Percentiles rank a stretch among this genome's conserved stretches.
Conservation (phyloP, 805 yeast genomes). For the Candida vaughaniae region DNA sequence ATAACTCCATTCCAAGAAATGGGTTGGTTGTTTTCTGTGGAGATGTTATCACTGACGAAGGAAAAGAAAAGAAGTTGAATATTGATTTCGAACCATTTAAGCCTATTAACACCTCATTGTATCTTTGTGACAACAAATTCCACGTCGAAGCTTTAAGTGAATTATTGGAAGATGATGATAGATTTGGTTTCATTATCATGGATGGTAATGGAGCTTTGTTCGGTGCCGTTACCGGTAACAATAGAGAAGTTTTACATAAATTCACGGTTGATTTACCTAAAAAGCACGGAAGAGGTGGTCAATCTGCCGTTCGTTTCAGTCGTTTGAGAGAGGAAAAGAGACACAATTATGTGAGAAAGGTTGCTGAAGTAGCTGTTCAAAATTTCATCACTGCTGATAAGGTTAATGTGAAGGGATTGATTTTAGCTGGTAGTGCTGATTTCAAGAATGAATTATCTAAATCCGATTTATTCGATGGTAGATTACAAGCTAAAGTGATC, state of each 20-base stretch:
- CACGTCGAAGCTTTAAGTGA: slow-evolving; percentile 97
- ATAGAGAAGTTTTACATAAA: slow-evolving; percentile 93
- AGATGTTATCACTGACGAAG: slow-evolving; percentile 95
- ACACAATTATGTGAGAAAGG: slow-evolving; percentile 97
- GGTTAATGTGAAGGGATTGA: slow-evolving; percentile 90
- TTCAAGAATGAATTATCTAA: slow-evolving; percentile 92
- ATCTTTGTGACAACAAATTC: slow-evolving; percentile 96
- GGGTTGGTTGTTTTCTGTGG: slow-evolving; percentile 98
- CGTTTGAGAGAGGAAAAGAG: slow-evolving; percentile 99
- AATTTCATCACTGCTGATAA: slow-evolving; percentile 94
- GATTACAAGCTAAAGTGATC: slow-evolving; percentile 83
- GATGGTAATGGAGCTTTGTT: slow-evolving; percentile 98
- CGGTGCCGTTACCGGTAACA: slow-evolving; percentile 94
- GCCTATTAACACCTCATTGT: slow-evolving; percentile 94
- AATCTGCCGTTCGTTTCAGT: slow-evolving; percentile 98
- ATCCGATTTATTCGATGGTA: slow-evolving; percentile 89
- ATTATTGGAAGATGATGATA: slow-evolving; percentile 90
- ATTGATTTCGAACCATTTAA: slow-evolving; percentile 98
- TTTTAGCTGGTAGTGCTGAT: slow-evolving; percentile 98
- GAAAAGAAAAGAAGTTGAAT: slow-evolving; percentile 94
- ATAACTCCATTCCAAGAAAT: slow-evolving; percentile 86
- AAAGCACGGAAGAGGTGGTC: slow-evolving; percentile 99
- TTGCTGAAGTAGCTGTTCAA: slow-evolving; percentile 97
- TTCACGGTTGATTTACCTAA: slow-evolving; percentile 96
- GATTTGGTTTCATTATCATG: slow-evolving; percentile 97